A percentile compares a stretch with the other conserved stretches of the same genome.
Conservation (phyloP, 169 alveolate genomes). For the Plasmodium inui region DNA sequence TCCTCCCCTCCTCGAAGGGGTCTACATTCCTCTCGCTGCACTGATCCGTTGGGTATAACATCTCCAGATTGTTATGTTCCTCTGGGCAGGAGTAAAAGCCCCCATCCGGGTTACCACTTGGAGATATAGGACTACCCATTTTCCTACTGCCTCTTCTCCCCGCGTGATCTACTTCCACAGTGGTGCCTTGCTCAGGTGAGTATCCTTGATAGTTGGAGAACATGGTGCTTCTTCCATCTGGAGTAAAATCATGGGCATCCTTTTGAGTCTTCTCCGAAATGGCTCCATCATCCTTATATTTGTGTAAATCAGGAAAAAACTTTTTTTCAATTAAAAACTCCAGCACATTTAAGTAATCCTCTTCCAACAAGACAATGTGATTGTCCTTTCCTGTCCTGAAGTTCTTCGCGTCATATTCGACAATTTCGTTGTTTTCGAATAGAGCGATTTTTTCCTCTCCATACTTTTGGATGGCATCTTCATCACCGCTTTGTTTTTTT, state of each 20-base stretch:
- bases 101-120: not conserved
- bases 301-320: constrained; percentile 80
- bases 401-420: constrained; percentile 38
- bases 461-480: not conserved
- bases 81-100: not conserved
- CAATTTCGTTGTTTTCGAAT: constrained; percentile 56
- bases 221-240: not conserved
- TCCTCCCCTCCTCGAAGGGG: not conserved
- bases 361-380: constrained; percentile 77
- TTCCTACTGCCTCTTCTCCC: not conserved
- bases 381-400: constrained; percentile 6
- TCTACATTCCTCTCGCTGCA: not conserved
- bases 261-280: constrained; percentile 4
- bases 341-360: constrained; percentile 82
- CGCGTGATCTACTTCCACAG: not conserved
- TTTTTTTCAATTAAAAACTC: constrained; percentile 83
- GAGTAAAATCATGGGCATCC: not conserved
- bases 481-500: not conserved
- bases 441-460: constrained; percentile 45
- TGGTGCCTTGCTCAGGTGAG: not conserved
- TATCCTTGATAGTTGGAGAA: not conserved
- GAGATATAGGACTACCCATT: not conserved
- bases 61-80: not conserved
- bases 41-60: not conserved
- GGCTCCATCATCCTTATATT: constrained; percentile 35